Base-by-base conservation (phyloP, 192 early-diverging fungal species). In the Coemansia asiatica region DNA sequence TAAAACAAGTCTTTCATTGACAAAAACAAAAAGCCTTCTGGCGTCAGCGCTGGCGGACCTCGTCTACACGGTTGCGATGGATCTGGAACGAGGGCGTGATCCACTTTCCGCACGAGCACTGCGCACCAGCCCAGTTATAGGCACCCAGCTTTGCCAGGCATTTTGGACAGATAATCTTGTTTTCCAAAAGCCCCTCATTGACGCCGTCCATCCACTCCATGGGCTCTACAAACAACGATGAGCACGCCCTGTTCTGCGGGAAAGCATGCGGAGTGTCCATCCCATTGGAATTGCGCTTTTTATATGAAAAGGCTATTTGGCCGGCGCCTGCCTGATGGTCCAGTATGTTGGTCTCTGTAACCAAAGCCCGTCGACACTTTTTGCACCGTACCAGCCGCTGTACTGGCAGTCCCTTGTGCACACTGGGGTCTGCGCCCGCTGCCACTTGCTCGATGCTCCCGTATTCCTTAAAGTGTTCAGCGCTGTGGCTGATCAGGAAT, bases 41-140 rank as follows among this genome's bases (percentile, higher is more conserved):
- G 49, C 18, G 26, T 53, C 50, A 53, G 9, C 64, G 56, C 54
- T 61, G 72, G 58, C 59, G 80, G 26, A 67, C 57, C 66, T 87
- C 87, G 69, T 93, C 91, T 10, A 93, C 88, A 55, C 85, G 81
- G 74, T 88, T 90, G 50, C 85, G 79, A 77, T 91, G 89, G 64
- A 93, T 77, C 82, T 85, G 86, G 60, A 93, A 91, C 4, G 91
- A 86, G 29, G 91, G 91, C 6, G 89, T 90, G 54, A 91, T 79
- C 91, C 91, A 93, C 44, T 86, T 76, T 35, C 90, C 90, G 69
- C 91, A 93, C 63, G 89, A 91, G 73, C 91, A 93, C 71, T 90
- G 89, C 19, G 67, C 68, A 10, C 79, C 79, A 13, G 92, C 82
- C 92, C 92, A 94, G 74, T 85, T 91, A 67, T 86, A 94, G 1